Base-by-base conservation (phyloP, 2,329 filamentous ascomycete species). In the Zopfia rhizophila region DNA sequence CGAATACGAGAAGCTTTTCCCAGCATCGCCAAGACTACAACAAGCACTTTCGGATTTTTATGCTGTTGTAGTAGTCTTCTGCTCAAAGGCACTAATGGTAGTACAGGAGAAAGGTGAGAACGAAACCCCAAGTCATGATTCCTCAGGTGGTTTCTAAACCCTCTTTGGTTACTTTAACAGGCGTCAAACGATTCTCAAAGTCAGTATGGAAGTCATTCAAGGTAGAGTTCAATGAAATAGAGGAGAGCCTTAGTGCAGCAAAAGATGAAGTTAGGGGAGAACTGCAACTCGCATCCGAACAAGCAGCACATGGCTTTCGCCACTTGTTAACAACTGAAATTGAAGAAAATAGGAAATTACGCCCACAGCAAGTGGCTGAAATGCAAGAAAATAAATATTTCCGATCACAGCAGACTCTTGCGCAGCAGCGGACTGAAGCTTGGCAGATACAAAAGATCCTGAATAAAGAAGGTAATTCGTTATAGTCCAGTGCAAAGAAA, bases 1-100 rank as follows among this genome's bases (percentile, higher is more conserved):
- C 14, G 64, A 74, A 37, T 75, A 75, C 36, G 56, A 61, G 30
- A 53, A 59, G 1, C 48, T 75, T 0, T 75, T 66, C 49, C 65
- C 64, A 4, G 57, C 44, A 1, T 75, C 70, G 1, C 28, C 28
- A 3, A 51, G 52, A 22, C 58, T 75, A 12, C 69, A 69, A 21
- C 43, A 61, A 23, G 53, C 68, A 2, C 52, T 75, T 7, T 66
- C 30, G 25, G 22, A 14, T 13, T 52, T 44, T 35, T 52, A 39
- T 35, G 48, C 48, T 24, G 43, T 45, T 39, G 27, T 49, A 16
- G 33, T 52, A 8, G 11, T 11, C 16, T 44, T 49, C 17, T 52
- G 45, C 21, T 35, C 36, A 19, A 42, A 51, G 30, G 48, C 44
- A 27, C 22, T 51, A 11, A 16, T 17, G 31, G 24, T 37, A 25